Conservation (phyloP, 177 flowering plant genomes). For the Vitis hybrid region DNA sequence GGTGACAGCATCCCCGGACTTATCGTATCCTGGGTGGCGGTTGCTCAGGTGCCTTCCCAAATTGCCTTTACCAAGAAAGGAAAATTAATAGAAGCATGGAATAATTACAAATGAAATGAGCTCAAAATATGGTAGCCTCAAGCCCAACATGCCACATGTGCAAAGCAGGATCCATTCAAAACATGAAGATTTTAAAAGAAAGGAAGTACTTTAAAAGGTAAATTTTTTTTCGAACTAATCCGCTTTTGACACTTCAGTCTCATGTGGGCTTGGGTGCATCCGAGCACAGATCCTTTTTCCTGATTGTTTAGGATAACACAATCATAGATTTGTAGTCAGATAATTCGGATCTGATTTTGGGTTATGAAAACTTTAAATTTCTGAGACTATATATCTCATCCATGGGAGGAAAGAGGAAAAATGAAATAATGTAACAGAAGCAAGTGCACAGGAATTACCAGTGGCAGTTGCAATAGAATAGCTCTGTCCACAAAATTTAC, state of each 20-base stretch:
- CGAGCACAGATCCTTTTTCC: no score
- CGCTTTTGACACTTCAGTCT: no score
- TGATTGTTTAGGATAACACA: no score
- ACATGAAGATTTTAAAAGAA: not conserved
- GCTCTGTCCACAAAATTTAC: conserved; percentile 94
- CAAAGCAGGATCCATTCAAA: not conserved
- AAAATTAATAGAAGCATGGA: conserved; percentile 1
- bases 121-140: not conserved
- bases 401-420: no score
- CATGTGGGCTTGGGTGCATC: no score
- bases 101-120: not conserved
- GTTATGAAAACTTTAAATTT: no score
- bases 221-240: no score
- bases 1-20: conserved; percentile 48
- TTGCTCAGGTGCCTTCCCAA: conserved; percentile 92
- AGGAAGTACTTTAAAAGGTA: no score
- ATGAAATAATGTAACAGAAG: not conserved
- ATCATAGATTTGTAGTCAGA: no score
- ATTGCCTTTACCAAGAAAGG: conserved; percentile 59
- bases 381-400: no score
- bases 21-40: conserved; percentile 96
- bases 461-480: conserved; percentile 98
- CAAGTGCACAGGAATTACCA: conserved; percentile 42
- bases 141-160: not conserved
- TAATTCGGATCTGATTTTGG: no score